Base-by-base conservation (phyloP, 768 basidiomycete genomes). In the Leccinellum rugosiceps region DNA sequence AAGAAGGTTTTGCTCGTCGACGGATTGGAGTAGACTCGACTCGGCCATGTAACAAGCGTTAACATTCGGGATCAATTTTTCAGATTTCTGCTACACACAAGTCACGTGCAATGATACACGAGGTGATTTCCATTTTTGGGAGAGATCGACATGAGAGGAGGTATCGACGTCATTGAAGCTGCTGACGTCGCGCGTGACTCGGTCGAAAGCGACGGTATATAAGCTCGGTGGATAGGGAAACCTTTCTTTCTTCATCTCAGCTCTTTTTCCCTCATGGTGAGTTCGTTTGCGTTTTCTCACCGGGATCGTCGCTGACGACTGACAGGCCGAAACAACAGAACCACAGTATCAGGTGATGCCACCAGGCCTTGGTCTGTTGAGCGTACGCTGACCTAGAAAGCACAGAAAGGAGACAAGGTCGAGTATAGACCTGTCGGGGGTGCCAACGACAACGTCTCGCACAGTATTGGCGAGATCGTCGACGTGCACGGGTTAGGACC, bases 371-470 rank as follows among this genome's bases (percentile, higher is more conserved):
- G n/a, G n/a, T 26, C 0, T 3, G 7, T 7, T 10, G n/a, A 7
- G 6, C 1, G 13, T 2, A 8, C 15, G 10, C 55, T 67, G n/a
- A 67, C 31, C 11, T 38, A 17, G 13, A 10, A n/a, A 31, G 2
- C 3, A 3, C 26, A 73, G 75, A 60, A 68, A 57, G 77, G 77
- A 52, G 76, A 80, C 58, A 73, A 65, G 56, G 75, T 80, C 61
- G 77, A 78, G 60, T 80, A 79, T 57, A 71, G 75, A 51, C 75
- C 75, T 41, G 72, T 78, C 31, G 78, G 78, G 10, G 78, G 76
- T 21, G 61, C 50, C 8, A 21, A 55, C 6, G 76, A 78, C 59
- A 76, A 75, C 19, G 75, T 80, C 50, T 61, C 75, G 3, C 74
- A 76, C 61, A 74, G 71, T 7, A 63, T 63, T 7, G 78, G 77